phyloP scores from a whole-genome alignment of 371 early-diverging fungal species.

The Nematocida displodere region DNA sequence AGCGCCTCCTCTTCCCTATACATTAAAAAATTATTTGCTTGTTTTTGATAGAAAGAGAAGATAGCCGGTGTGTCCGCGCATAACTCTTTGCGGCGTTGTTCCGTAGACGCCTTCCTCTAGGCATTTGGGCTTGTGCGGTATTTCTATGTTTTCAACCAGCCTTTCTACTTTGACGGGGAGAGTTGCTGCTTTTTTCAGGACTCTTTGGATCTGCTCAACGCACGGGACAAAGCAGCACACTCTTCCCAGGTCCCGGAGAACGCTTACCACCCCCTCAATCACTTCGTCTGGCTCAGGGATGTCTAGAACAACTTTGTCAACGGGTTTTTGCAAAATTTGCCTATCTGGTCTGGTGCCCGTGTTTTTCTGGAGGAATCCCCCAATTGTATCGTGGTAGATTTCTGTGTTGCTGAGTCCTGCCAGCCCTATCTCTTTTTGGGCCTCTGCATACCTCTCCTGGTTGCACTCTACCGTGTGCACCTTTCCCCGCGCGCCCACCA shows the following conservation, averaged over 20 bases:
- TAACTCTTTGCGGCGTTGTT: constrained; percentile 2
- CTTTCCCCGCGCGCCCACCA: constrained; percentile 16
- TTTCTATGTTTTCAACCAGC: constrained; percentile 25
- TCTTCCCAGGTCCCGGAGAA: constrained; percentile 9
- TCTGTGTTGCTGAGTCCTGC: constrained; percentile 11
- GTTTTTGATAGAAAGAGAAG: background rate
- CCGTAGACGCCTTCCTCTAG: background rate
- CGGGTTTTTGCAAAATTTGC: background rate
- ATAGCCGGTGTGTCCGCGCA: constrained; percentile 34
- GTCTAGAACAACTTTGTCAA: constrained; percentile 48
- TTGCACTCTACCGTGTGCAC: constrained; percentile 50
- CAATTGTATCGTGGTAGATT: constrained; percentile 21
- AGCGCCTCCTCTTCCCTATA: background rate
- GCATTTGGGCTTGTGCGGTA: constrained; percentile 22
- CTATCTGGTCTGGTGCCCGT: background rate
- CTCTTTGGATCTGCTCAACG: constrained; percentile 50
- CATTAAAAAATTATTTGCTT: constrained; percentile 38
- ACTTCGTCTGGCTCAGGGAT: constrained; percentile 43
- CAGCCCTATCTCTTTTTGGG: constrained; percentile 14
- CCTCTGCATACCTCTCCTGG: constrained; percentile 25
- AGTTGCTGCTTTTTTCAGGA: background rate
- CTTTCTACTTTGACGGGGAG: background rate
- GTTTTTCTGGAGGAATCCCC: constrained; percentile 1
- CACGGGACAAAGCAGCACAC: constrained; percentile 51
- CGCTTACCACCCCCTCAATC: background rate